These are phyloP conservation scores for Yamadazyma laniorum DNA, from an alignment of 805 yeast genomes.

Conservation along the genomic window DNA sequence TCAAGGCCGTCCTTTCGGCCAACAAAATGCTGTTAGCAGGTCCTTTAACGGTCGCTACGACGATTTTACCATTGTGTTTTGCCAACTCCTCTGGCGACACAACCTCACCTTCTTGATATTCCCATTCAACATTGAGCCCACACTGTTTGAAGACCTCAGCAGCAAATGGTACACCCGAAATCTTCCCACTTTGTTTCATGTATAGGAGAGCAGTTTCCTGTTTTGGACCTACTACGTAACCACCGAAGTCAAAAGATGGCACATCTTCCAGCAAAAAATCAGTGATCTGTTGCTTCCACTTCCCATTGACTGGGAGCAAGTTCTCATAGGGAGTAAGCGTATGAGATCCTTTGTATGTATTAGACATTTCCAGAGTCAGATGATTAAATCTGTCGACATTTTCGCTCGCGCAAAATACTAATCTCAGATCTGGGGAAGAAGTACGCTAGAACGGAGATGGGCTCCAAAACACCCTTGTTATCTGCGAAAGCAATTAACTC, in stretches of 20 bases:
- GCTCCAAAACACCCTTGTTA: too few relatives aligned
- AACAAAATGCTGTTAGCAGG: slow-evolving; percentile 75
- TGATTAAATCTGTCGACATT: too few relatives aligned
- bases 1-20: slow-evolving; percentile 85
- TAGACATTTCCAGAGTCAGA: too few relatives aligned
- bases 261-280: slow-evolving; percentile 82
- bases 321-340: slow-evolving; percentile 32
- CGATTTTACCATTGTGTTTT: slow-evolving; percentile 51
- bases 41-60: slow-evolving; percentile 77
- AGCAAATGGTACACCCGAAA: slow-evolving; percentile 89
- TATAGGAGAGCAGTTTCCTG: slow-evolving; percentile 69
- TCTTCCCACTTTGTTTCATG: slow-evolving; percentile 77
- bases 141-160: slow-evolving; percentile 80
- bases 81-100: slow-evolving; percentile 41
- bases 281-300: slow-evolving; percentile 78
- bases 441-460: too few relatives aligned
- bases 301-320: slow-evolving; percentile 70
- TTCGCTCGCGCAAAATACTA: not conserved
- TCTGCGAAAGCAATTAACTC: slow-evolving; percentile 1
- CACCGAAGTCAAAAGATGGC: slow-evolving; percentile 93
- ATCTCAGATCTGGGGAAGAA: not conserved
- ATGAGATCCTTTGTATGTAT: slow-evolving; percentile 4
- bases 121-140: slow-evolving; percentile 70
- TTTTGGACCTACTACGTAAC: slow-evolving; percentile 85
- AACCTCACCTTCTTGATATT: slow-evolving; percentile 62